Conservation (phyloP, 371 early-diverging fungal species). For the Apophysomyces sp. region DNA sequence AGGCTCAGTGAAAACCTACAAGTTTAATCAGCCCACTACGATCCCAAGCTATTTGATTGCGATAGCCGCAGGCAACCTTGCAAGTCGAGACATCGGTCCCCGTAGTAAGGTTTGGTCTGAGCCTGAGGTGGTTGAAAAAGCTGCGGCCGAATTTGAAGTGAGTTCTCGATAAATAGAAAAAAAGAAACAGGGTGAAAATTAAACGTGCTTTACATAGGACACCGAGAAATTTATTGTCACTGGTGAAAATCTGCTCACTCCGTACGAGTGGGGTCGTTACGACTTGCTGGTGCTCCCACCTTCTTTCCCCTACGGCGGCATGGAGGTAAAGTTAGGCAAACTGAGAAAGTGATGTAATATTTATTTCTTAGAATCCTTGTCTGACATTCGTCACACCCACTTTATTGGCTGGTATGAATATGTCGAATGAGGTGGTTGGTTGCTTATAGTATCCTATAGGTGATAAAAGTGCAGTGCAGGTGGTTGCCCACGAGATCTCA, state of each 20-base stretch:
- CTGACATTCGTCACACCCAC: slow-evolving; percentile 84
- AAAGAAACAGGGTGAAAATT: no score
- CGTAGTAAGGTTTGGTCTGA: slow-evolving; percentile 94
- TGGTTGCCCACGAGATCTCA: slow-evolving; percentile 92
- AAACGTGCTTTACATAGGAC: no score
- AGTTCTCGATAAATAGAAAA: background rate
- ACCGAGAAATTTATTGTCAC: slow-evolving; percentile 82
- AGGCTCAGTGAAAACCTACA: slow-evolving; percentile 45
- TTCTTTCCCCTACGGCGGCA: slow-evolving; percentile 93
- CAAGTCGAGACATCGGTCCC: slow-evolving; percentile 77
- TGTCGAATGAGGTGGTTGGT: background rate
- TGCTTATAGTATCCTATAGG: background rate
- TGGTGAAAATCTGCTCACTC: slow-evolving; percentile 81
- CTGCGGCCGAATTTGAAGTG: slow-evolving; percentile 88
- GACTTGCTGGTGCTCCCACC: slow-evolving; percentile 83
- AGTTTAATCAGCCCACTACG: slow-evolving; percentile 67
- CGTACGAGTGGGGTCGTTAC: slow-evolving; percentile 94
- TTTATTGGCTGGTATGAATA: slow-evolving; percentile 72
- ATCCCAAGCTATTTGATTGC: slow-evolving; percentile 93
- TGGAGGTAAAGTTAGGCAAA: slow-evolving; percentile 62
- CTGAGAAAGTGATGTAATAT: background rate
- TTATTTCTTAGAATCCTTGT: slow-evolving; percentile 73
- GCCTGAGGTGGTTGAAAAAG: slow-evolving; percentile 84
- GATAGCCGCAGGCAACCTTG: slow-evolving; percentile 84
- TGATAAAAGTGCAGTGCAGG: slow-evolving; percentile 91